phyloP scores from a whole-genome alignment of 1,139 yeast genomes.

The Kurtzmaniella quercitrusa region DNA sequence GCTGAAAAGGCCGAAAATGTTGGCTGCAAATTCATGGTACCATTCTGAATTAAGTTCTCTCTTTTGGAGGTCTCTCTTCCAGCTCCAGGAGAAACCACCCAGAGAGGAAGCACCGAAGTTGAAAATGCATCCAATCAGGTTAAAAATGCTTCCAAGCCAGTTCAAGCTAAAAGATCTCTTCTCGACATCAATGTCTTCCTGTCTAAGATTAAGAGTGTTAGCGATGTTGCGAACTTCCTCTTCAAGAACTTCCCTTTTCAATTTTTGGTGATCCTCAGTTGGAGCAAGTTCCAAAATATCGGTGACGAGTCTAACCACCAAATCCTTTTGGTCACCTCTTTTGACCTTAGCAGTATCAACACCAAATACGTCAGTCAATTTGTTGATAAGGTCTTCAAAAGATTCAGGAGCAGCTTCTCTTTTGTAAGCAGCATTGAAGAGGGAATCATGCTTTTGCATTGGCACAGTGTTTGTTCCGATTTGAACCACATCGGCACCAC shows the following conservation, averaged over 20 bases:
- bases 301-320: slow-evolving; percentile 1
- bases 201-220: neutral
- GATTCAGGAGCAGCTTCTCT: slow-evolving; percentile 3
- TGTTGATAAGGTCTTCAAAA: neutral
- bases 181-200: slow-evolving; percentile 1
- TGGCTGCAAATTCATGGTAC: neutral
- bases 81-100: neutral
- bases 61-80: neutral
- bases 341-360: slow-evolving; percentile 2
- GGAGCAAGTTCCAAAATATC: slow-evolving; percentile 2
- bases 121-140: neutral
- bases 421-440: slow-evolving; percentile 1
- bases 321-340: slow-evolving; percentile 1
- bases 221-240: slow-evolving; percentile 1
- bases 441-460: neutral
- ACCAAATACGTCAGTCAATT: neutral
- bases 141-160: neutral
- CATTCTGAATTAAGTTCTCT: slow-evolving; percentile 1
- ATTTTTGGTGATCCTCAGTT: neutral
- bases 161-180: neutral
- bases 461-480: slow-evolving; percentile 2
- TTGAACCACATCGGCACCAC: slow-evolving; percentile 2
- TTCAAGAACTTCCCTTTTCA: slow-evolving; percentile 1
- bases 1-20: slow-evolving; percentile 1
- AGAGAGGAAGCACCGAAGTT: neutral